Evolutionary conservation across 768 basidiomycete genomes (phyloP), one percentile per base, ranked within the genome.

Genomic region (Nidularia pulvinata): DNA sequence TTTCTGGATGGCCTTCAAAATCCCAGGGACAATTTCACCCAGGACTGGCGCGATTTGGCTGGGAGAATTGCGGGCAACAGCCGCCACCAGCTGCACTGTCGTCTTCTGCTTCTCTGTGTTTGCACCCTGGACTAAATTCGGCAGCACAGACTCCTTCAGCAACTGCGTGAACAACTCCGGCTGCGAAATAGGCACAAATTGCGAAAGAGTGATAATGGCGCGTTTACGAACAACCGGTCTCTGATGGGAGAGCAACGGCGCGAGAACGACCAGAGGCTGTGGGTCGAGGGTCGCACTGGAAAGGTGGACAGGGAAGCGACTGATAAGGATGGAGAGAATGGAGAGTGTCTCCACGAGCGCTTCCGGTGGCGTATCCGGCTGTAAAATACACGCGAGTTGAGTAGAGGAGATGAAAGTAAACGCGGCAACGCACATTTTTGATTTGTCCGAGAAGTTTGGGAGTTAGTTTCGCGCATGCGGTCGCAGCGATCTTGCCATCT

Each of bases 201-300:
- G 91, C 0, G 93, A 89, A 42, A 94, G 68, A 0, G 94, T 92
- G 36, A 86, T 76, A 54, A 98, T 95, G 2, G 93, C 91, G 49
- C 95, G 89, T 75, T 98, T 98, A 49, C 95, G 85, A 50, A 98
- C 91, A 0, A 93, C 93, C 7, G 90, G 83, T 4, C 94, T 86
- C 6, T 79, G 63, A 70, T 89, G 91, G n/a, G 76, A 79, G 46
- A 93, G 81, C 33, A 91, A 79, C 36, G 84, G 91, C 1, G 83
- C 88, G 51, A 90, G 80, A 16, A 88, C 84, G 5, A 72, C 65
- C 4, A 94, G 71, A 33, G 93, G 87, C 46, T 80, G 80, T 13
- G 85, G 80, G 46, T 73, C 65, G 50, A 87, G 69, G 37, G 72
- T 69, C 25, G 81, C 71, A 53, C 75, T 74, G 35, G 85, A 71